Evolutionary conservation across 2,329 filamentous ascomycete genomes (phyloP).

Genomic region (Ophiocordyceps camponoti-saundersi): DNA sequence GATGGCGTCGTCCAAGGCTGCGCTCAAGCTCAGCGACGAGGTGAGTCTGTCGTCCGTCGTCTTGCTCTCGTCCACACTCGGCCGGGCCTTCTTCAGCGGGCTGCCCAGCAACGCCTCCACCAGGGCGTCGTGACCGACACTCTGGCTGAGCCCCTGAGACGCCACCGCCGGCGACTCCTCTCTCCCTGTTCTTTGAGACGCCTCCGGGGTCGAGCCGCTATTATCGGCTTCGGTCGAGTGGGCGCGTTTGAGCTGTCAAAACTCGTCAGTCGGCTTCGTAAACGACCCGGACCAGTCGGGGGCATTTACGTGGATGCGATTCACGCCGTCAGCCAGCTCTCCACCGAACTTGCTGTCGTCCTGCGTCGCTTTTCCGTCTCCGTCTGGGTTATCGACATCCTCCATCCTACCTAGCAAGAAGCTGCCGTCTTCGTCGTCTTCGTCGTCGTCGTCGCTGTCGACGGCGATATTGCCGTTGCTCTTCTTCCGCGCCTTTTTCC

Average conservation of each 20-base stretch:
- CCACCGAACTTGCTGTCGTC: slow-evolving; percentile 58
- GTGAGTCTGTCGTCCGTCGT: slow-evolving; percentile 8
- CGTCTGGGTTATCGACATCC: slow-evolving; percentile 44
- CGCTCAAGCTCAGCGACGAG: slow-evolving; percentile 16
- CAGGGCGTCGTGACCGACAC: slow-evolving; percentile 14
- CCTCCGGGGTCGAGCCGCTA: slow-evolving; percentile 17
- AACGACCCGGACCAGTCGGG: too few species aligned
- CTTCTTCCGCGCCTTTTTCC: slow-evolving; percentile 42
- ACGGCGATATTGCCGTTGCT: slow-evolving; percentile 48
- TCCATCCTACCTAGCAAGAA: slow-evolving; percentile 47
- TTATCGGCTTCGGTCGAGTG: slow-evolving; percentile 54
- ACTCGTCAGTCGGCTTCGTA: not conserved
- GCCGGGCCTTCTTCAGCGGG: slow-evolving; percentile 59
- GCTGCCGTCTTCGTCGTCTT: slow-evolving; percentile 44
- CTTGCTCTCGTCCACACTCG: slow-evolving; percentile 26
- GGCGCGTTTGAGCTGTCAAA: slow-evolving; percentile 50
- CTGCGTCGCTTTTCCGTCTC: slow-evolving; percentile 40
- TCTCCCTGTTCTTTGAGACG: slow-evolving; percentile 21
- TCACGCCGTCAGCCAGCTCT: slow-evolving; percentile 64
- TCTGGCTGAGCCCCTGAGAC: slow-evolving; percentile 5
- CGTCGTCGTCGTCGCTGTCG: slow-evolving; percentile 54
- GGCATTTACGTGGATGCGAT: slow-evolving; percentile 57
- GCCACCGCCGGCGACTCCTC: slow-evolving; percentile 18
- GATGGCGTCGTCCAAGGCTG: slow-evolving; percentile 15
- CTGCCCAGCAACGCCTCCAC: slow-evolving; percentile 39